These are phyloP conservation scores for Heritiera littoralis DNA, from an alignment of 345 rosid genomes.

Conservation along the genomic window DNA sequence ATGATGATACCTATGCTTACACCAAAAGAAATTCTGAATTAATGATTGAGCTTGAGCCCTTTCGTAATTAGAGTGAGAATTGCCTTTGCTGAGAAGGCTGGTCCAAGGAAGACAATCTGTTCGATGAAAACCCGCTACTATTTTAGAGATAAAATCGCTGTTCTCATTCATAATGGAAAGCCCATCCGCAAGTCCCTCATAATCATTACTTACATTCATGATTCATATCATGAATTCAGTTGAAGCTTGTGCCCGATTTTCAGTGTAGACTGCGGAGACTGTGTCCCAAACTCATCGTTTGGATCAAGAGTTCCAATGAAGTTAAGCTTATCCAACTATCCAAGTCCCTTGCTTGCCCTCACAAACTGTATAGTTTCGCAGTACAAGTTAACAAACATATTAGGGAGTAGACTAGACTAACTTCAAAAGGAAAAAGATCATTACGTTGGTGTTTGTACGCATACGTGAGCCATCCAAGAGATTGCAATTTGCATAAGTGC, in stretches of 20 bases:
- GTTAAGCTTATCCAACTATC: not conserved
- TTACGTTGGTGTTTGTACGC: too few species aligned
- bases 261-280: too few species aligned
- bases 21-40: too few species aligned
- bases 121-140: not conserved
- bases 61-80: not conserved
- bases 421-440: too few species aligned
- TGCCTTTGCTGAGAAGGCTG: not conserved
- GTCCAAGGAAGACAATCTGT: not conserved
- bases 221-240: not conserved
- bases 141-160: not conserved
- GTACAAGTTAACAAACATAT: not conserved
- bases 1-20: too few species aligned
- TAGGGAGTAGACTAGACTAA: not conserved
- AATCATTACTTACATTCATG: not conserved
- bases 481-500: too few species aligned
- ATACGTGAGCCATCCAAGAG: too few species aligned
- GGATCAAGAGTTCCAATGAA: not conserved
- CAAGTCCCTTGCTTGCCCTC: not conserved
- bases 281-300: too few species aligned
- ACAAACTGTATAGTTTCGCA: not conserved
- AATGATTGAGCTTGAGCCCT: not conserved
- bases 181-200: not conserved
- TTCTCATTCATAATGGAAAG: not conserved
- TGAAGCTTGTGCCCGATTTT: too few species aligned